A percentile compares a stretch with the other conserved stretches of the same genome.
phyloP scores from a whole-genome alignment of 305 asterid genomes.

The Solanum hybrid region DNA sequence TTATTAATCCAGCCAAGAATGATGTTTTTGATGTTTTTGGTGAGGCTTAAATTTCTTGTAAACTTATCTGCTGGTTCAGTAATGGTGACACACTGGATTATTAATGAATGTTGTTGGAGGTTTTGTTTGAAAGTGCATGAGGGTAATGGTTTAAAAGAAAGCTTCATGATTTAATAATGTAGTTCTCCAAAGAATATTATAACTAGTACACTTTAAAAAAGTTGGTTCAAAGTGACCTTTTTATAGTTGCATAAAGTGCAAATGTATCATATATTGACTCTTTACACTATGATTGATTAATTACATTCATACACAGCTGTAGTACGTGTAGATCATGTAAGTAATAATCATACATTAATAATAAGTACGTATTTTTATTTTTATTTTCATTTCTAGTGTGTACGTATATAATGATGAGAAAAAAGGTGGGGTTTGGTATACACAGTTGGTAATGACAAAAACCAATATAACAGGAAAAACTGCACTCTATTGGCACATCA shows the following conservation, averaged over 20 bases:
- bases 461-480: slow-evolving; percentile 3
- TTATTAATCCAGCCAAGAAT: background rate
- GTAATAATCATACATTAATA: background rate
- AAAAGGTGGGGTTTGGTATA: background rate
- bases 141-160: background rate
- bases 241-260: slow-evolving; percentile 4
- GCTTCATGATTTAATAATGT: background rate
- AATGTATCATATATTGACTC: background rate
- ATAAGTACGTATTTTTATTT: background rate
- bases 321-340: background rate
- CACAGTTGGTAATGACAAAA: slow-evolving; percentile 5
- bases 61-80: background rate
- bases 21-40: background rate
- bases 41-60: background rate
- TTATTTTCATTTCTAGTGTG: background rate
- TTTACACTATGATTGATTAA: background rate
- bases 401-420: background rate
- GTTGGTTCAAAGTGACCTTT: background rate
- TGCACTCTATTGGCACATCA: background rate
- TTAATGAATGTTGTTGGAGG: background rate
- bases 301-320: slow-evolving; percentile 1
- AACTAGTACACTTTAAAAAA: background rate
- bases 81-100: background rate
- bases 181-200: background rate
- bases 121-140: background rate